Evolutionary conservation across 768 basidiomycete genomes (phyloP).

Genomic region (Auricularia sp.): DNA sequence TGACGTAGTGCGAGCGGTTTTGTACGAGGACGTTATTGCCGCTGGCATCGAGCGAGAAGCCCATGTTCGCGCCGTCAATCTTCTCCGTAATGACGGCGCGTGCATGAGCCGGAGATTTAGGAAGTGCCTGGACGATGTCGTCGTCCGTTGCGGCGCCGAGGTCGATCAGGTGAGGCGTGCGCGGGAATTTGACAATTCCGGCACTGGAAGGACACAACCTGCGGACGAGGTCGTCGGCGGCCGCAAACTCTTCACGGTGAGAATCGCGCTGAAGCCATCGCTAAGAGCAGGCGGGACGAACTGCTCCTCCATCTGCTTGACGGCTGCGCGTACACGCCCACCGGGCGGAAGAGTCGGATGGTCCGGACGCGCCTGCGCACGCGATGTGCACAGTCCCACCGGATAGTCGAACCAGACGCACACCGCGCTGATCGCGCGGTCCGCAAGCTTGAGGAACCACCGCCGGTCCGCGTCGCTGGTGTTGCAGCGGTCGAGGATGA

Average conservation of each 20-base stretch:
- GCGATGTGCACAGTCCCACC: conserved; percentile 36
- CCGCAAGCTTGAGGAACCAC: conserved; percentile 39
- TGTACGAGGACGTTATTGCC: conserved; percentile 40
- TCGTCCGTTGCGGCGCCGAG: conserved; percentile 47
- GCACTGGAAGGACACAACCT: conserved; percentile 32
- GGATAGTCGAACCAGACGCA: conserved; percentile 51
- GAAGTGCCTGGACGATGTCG: conserved; percentile 30
- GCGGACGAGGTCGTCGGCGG: conserved; percentile 37
- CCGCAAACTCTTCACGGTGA: conserved; percentile 42
- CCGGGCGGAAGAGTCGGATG: conserved; percentile 54
- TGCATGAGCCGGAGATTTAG: neutral
- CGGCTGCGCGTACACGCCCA: conserved; percentile 41
- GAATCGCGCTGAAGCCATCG: conserved; percentile 39
- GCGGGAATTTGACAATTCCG: conserved; percentile 45
- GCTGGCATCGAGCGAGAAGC: conserved; percentile 45
- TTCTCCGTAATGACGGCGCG: conserved; percentile 50
- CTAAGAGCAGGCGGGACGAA: conserved; percentile 35
- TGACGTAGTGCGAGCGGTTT: conserved; percentile 54
- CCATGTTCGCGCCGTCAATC: conserved; percentile 60
- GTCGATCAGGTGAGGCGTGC: conserved; percentile 50
- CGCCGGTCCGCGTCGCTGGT: conserved; percentile 37
- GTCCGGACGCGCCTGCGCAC: conserved; percentile 46
- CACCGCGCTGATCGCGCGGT: conserved; percentile 36
- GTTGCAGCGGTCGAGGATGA: conserved; percentile 52
- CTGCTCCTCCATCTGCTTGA: conserved; percentile 41